Base-by-base conservation (phyloP, 1,284 basidiomycete genomes). In the Cutaneotrichosporon daszewskae region DNA sequence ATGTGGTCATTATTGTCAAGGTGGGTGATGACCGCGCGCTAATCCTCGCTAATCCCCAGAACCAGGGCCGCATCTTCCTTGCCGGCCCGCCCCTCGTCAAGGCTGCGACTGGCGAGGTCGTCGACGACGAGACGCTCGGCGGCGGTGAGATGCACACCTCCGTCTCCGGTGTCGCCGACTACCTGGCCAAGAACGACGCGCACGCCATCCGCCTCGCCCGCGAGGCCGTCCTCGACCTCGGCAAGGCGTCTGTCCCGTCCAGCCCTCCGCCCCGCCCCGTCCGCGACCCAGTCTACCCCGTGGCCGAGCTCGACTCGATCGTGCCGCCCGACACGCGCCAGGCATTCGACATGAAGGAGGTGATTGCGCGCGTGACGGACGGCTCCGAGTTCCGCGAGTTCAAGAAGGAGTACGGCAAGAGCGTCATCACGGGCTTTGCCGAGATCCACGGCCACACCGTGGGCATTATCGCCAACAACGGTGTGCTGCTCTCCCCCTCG, bases 81-180 rank as follows among this genome's bases (percentile, higher is more conserved):
- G 91, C 91, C 13, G 92, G 91, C 0, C 92, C 92, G 13, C 91
- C 91, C 4, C 77, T 96, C 4, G 91, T 96, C 49, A 92, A 91
- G 65, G 92, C 91, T 1, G 92, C 91, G 0, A 91, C 91, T 0
- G 91, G 92, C 29, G 91, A 96, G 67, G 82, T 83, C 23, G 85
- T 95, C 5, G 89, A 94, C 57, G 89, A 92, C 45, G 91, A 96
- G 68, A 84, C 86, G 2, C 77, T 96, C 5, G 66, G 66, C 20
- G 67, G 87, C 35, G 91, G 91, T 14, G 76, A 83, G 58, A 96
- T 96, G 91, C 92, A 96, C 69, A 90, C 89, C 0, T 83, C 80
- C 44, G 88, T 91, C 61, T 90, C 87, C 54, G 91, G 91, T 37
- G 92, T 96, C 1, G 90, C 88, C 18, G 91, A 96, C 66, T 87